Conservation (phyloP, 2,329 filamentous ascomycete species). For the Sarocladium oryzae region DNA sequence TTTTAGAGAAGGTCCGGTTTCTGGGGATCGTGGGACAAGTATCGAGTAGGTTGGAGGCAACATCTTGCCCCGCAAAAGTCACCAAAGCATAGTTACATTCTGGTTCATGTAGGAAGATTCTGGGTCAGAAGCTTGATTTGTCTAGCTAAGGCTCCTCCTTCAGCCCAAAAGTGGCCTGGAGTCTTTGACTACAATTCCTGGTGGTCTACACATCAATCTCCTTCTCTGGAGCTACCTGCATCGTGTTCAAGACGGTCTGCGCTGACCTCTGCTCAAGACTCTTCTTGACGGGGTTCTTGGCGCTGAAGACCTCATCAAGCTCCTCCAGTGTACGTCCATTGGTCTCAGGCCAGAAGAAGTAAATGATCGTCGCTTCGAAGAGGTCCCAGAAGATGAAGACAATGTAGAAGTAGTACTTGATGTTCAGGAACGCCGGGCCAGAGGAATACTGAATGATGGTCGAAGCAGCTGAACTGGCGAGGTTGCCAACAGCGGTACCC, state of each 20-base stretch:
- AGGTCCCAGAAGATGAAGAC: constrained; percentile 40
- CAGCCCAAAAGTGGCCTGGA: too few relatives aligned
- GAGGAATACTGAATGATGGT: constrained; percentile 38
- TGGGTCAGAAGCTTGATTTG: too few relatives aligned
- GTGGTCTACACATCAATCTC: neutral
- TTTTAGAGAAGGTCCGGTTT: neutral
- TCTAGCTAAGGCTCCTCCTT: neutral
- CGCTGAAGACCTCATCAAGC: constrained; percentile 44
- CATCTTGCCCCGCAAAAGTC: neutral
- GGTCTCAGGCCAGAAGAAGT: constrained; percentile 44
- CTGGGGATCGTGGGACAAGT: neutral
- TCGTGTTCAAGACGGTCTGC: constrained; percentile 35
- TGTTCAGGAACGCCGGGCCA: constrained; percentile 35
- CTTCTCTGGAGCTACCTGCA: constrained; percentile 26
- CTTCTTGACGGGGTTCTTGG: constrained; percentile 9
- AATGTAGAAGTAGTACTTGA: constrained; percentile 38
- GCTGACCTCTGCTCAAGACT: constrained; percentile 22
- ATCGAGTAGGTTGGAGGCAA: too few relatives aligned
- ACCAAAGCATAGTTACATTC: too few relatives aligned
- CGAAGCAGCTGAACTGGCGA: constrained; percentile 30
- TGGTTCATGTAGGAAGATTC: too few relatives aligned
- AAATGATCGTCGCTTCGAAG: constrained; percentile 35
- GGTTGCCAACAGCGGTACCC: constrained; percentile 30
- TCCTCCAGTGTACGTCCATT: constrained; percentile 48
- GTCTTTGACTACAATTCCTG: neutral